Evolutionary conservation across 2,329 filamentous ascomycete genomes (phyloP).

Genomic region (Phialophora macrospora): DNA sequence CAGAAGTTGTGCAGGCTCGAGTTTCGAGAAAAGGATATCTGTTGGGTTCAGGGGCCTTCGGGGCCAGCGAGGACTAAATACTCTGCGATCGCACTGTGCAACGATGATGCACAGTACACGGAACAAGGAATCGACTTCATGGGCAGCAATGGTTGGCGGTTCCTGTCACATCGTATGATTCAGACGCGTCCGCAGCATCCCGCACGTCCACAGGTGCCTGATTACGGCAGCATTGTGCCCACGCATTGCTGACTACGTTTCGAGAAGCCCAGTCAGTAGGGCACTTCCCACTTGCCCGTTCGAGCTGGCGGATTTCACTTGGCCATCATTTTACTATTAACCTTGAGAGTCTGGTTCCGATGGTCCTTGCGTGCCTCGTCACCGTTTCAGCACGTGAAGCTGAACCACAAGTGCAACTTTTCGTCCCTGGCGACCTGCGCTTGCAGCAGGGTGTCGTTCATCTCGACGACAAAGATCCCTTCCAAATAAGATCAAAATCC

Average conservation of each 20-base stretch:
- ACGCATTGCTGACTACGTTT: slow-evolving; percentile 32
- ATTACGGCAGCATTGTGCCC: slow-evolving; percentile 32
- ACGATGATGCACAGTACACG: not conserved
- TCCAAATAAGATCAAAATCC: not conserved
- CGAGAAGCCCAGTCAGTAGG: slow-evolving; percentile 28
- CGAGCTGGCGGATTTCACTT: slow-evolving; percentile 4
- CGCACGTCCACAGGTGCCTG: slow-evolving; percentile 13
- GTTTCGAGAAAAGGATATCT: not conserved
- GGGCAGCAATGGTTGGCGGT: slow-evolving; percentile 8
- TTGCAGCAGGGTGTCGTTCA: not conserved
- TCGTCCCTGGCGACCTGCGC: not conserved
- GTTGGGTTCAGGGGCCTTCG: not conserved
- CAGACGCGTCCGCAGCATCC: slow-evolving; percentile 14
- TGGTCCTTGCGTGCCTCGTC: not conserved
- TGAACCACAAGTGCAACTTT: not conserved
- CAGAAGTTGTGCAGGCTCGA: slow-evolving; percentile 1
- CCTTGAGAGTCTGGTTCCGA: not conserved
- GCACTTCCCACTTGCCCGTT: slow-evolving; percentile 32
- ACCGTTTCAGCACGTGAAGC: slow-evolving; percentile 9
- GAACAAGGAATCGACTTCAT: slow-evolving; percentile 13
- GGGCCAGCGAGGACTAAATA: slow-evolving; percentile 11
- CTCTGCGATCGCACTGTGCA: not conserved
- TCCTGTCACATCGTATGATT: slow-evolving; percentile 12
- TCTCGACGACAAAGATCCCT: not conserved
- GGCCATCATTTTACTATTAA: not conserved